Base-by-base conservation (phyloP, 2,329 filamentous ascomycete genomes). In the Stachybotrys chlorohalonatus region DNA sequence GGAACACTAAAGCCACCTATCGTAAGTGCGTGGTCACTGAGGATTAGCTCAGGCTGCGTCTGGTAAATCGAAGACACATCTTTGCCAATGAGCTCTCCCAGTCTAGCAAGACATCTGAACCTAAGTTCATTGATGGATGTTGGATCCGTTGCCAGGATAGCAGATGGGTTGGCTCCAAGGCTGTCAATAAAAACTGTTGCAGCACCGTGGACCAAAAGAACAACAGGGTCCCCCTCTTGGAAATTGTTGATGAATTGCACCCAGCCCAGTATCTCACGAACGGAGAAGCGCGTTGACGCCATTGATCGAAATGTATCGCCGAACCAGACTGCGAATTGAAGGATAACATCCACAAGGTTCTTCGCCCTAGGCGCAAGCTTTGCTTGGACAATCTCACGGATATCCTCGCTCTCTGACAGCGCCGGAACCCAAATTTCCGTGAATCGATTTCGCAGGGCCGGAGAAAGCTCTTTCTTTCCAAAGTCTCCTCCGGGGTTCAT, bases 401-500 rank as follows among this genome's bases (percentile, higher is more conserved):
- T 86, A 66, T 99, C 95, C 32, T 91, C 85, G 52, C 84, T 81
- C 56, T 93, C 89, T 1, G 90, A 91, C 56, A 97, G 75, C 1
- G 92, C 82, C 1, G 94, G 91, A 0, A 97, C 94, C 94, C 94
- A 99, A 8, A 99, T 96, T 70, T 99, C 94, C 0, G 94, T 99
- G 68, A 99, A 96, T 57, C 94, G 89, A 68, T 99, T 99, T 49
- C 94, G 83, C 56, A 99, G 75, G 13, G 94, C 95, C 3, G 94
- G 94, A 1, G 94, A 99, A 11, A 99, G 80, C 69, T 99, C 94
- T 62, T 93, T 90, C 74, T 99, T 99, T 60, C 94, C 94, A 68
- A 97, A 99, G 66, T 99, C 94, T 49, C 95, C 94, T 52, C 95
- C 95, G 8, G 94, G 94, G 62, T 99, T 99, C 94, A 99, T 99